Conservation (phyloP, 1,284 basidiomycete genomes). For the Ustilago crameri region DNA sequence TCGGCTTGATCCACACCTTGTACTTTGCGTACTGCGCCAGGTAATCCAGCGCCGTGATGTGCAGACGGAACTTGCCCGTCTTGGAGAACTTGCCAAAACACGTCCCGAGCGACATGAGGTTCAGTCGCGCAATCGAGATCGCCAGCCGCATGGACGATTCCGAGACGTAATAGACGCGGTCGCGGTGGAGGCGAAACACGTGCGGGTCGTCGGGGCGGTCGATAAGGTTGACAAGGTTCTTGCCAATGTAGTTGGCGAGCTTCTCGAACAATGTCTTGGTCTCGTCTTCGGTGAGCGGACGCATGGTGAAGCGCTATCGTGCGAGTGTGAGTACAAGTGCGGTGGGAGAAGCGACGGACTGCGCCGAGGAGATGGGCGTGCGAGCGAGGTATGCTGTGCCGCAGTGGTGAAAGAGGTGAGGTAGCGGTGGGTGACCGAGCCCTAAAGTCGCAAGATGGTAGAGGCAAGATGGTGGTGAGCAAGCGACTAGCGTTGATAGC, state of each 20-base stretch:
- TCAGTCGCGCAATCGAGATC: slow-evolving; percentile 89
- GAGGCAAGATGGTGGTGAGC: slow-evolving; percentile 69
- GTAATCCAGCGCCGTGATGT: slow-evolving; percentile 92
- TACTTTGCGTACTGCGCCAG: slow-evolving; percentile 97
- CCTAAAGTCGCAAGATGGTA: not conserved
- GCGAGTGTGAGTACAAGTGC: not conserved
- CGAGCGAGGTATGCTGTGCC: not conserved
- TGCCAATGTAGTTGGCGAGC: slow-evolving; percentile 90
- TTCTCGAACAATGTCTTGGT: slow-evolving; percentile 81
- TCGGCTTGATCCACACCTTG: slow-evolving; percentile 99
- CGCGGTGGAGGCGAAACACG: slow-evolving; percentile 69
- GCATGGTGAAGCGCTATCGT: slow-evolving; percentile 41
- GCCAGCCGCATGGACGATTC: slow-evolving; percentile 81
- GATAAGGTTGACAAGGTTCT: slow-evolving; percentile 79
- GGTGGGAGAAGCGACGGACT: not conserved
- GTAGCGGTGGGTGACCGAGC: not conserved
- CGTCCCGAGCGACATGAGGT: slow-evolving; percentile 91
- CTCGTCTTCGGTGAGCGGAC: slow-evolving; percentile 68
- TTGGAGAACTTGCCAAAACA: slow-evolving; percentile 99
- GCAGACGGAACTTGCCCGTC: slow-evolving; percentile 96
- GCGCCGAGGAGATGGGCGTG: not conserved
- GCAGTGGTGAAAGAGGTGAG: too few relatives aligned
- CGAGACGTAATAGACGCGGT: slow-evolving; percentile 66
- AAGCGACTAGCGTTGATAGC: not conserved
- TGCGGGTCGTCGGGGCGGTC: slow-evolving; percentile 64